Evolutionary conservation across 345 rosid genomes (phyloP).

Genomic region (Dipteronia dyeriana): DNA sequence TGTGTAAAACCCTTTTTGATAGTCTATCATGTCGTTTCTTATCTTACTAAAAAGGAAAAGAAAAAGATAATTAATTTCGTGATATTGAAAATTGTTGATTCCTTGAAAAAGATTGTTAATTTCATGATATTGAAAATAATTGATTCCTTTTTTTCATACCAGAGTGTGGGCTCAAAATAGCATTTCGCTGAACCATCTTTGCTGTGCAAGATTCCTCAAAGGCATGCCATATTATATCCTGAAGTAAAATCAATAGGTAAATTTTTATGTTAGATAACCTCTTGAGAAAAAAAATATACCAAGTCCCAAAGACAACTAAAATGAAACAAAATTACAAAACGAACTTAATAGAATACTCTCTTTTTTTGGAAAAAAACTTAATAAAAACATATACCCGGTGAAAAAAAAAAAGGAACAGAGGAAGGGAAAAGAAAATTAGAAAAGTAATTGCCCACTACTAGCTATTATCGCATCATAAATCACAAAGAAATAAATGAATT

Average conservation of each 20-base stretch:
- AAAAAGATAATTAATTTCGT: not conserved
- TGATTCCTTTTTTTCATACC: slow-evolving; percentile 41
- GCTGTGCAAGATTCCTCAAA: slow-evolving; percentile 64
- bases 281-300: not conserved
- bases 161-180: slow-evolving; percentile 48
- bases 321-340: not conserved
- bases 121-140: not conserved
- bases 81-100: not conserved
- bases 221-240: slow-evolving; percentile 71
- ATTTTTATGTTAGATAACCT: slow-evolving; percentile 4
- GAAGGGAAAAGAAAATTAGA: not conserved
- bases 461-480: not conserved
- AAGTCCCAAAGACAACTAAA: not conserved
- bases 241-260: slow-evolving; percentile 18
- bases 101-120: not conserved
- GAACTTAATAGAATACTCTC: not conserved
- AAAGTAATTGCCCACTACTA: not conserved
- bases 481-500: not conserved
- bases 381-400: not conserved
- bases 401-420: not conserved
- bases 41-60: not conserved
- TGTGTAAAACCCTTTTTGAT: not conserved
- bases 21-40: not conserved
- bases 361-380: too few species aligned
- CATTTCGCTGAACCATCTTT: slow-evolving; percentile 56